Percentiles rank a stretch among this genome's conserved stretches.
Evolutionary conservation across 78 protist genomes (phyloP).

Genomic region (Parvularia atlantis): DNA sequence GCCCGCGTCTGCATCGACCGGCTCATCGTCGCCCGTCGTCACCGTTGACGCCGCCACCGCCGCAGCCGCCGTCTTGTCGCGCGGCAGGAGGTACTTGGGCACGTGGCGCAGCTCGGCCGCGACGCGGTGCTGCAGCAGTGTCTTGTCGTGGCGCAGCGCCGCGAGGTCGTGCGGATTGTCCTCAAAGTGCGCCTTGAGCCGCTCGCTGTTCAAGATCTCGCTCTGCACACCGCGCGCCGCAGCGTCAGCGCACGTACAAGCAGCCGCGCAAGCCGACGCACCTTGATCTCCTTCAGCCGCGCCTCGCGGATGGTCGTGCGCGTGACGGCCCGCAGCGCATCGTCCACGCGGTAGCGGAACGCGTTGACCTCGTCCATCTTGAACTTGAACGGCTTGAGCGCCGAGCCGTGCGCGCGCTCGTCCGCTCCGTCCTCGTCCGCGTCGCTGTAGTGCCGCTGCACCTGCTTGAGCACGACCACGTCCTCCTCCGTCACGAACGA

Average conservation of each 20-base stretch:
- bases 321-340: conserved; percentile 28
- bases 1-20: too few species aligned
- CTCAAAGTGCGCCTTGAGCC: conserved; percentile 27
- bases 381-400: conserved; percentile 39
- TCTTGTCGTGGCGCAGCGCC: conserved; percentile 16
- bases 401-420: not conserved
- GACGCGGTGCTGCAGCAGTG: not conserved
- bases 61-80: too few species aligned
- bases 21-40: too few species aligned
- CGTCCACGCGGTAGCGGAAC: conserved; percentile 60
- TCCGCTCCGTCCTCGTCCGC: too few species aligned
- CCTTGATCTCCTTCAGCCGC: conserved; percentile 49
- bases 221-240: too few species aligned
- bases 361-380: conserved; percentile 36
- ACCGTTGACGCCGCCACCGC: too few species aligned
- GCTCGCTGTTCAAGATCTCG: conserved; percentile 53
- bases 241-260: too few species aligned
- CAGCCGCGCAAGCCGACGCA: too few species aligned
- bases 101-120: not conserved
- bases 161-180: conserved; percentile 9
- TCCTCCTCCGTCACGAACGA: conserved; percentile 35
- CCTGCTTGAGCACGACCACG: too few species aligned
- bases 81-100: conserved; percentile 4
- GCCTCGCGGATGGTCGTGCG: conserved; percentile 29
- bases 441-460: too few species aligned